Base-by-base conservation (phyloP, 345 rosid species). In the Lenwebbia sp. region DNA sequence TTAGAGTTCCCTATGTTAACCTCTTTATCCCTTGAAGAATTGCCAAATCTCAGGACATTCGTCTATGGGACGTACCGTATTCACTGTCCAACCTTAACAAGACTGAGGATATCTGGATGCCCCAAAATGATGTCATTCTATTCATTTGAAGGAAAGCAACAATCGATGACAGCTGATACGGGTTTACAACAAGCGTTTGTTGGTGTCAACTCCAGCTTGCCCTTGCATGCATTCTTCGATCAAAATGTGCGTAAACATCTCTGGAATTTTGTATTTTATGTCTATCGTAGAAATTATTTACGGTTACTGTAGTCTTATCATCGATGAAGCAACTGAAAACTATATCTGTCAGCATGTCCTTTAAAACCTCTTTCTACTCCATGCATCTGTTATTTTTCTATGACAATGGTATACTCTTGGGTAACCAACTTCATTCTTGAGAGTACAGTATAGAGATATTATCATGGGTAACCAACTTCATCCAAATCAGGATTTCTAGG, bases 121-220 rank as follows among this genome's bases (percentile, higher is more conserved):
- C 2, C 19, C 33, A 58, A n/a, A 58, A 58, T 58, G 70, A 58
- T 58, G 70, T n/a, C 37, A 58, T 58, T 58, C 4, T 13, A 19
- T n/a, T 58, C 70, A 26, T 13, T 58, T 1, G 0, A n/a, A 4
- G 37, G 1, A 13, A 58, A 6, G 1, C 70, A n/a, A 58, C 9
- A 1, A 0, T 58, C 0, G 4, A n/a, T 58, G 1, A 5, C 9
- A 13, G 0, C 1, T 5, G 4, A 13, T 58, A 2, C 2, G 2
- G 2, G 33, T n/a, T n/a, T n/a, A n/a, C 33, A n/a, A 58, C 70
- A 58, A 58, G 9, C 17, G 5, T n/a, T 1, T 58, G 19, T 3
- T n/a, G 0, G 8, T n/a, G 12, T 58, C 19, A 5, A n/a, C 37
- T n/a, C 70, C 6, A 0, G 10, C 70, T n/a, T 13, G 2, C 13